These are phyloP conservation scores for Lepiota brunneoincarnata DNA, from an alignment of 768 basidiomycete species.

Conservation along the genomic window DNA sequence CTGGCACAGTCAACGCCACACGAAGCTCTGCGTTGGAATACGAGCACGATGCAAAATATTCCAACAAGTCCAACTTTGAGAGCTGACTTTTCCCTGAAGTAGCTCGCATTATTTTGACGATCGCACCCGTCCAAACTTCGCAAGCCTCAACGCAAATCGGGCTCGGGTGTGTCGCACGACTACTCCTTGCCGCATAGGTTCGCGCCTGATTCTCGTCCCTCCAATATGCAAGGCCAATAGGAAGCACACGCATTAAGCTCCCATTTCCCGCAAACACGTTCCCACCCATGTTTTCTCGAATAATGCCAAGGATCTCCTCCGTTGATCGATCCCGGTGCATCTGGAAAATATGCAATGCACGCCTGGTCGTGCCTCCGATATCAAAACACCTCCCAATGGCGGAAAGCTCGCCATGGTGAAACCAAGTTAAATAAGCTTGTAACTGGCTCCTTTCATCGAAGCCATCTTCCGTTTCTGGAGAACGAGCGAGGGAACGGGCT, in stretches of 20 bases:
- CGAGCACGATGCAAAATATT: constrained; percentile 35
- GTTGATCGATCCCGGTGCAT: background rate
- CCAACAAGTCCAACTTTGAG: constrained; percentile 38
- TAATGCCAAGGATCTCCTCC: constrained; percentile 13
- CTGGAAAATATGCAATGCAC: constrained; percentile 31
- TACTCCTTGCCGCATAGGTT: constrained; percentile 35
- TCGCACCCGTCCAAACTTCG: constrained; percentile 35
- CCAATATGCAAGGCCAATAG: constrained; percentile 43
- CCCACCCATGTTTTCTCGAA: constrained; percentile 26
- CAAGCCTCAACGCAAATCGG: constrained; percentile 39
- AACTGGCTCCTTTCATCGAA: constrained; percentile 36
- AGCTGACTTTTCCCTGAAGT: constrained; percentile 17
- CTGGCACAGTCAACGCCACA: constrained; percentile 28
- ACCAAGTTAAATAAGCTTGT: constrained; percentile 32
- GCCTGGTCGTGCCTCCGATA: constrained; percentile 33
- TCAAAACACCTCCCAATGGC: constrained; percentile 36
- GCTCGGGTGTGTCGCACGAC: constrained; percentile 41
- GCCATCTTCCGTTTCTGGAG: constrained; percentile 20
- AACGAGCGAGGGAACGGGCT: constrained; percentile 30
- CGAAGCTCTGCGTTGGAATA: constrained; percentile 30
- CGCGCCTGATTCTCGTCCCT: constrained; percentile 27
- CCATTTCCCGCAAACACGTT: constrained; percentile 35
- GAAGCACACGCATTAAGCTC: constrained; percentile 44
- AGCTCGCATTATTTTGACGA: constrained; percentile 31
- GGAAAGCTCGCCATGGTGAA: constrained; percentile 29